phyloP scores from a whole-genome alignment of 1,284 basidiomycete species.

The Vanrija pseudolonga region DNA sequence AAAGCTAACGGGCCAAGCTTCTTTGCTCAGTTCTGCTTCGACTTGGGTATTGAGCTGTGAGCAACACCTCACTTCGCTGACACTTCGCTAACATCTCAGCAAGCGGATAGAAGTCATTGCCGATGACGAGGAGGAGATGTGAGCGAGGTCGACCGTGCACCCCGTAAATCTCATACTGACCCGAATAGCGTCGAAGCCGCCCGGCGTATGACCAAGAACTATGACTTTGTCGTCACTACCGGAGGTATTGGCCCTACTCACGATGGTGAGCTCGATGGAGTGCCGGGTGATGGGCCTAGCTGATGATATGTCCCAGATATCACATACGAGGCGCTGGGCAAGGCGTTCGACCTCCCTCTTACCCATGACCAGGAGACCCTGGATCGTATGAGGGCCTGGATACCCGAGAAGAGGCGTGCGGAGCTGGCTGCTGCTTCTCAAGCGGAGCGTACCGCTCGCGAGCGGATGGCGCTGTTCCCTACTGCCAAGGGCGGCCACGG shows the following conservation, averaged over 20 bases:
- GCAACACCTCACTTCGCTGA: conserved; percentile 29
- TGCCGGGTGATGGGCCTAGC: background rate
- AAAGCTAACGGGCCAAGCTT: conserved; percentile 52
- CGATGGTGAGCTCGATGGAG: conserved; percentile 56
- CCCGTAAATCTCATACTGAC: background rate
- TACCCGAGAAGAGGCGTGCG: conserved; percentile 54
- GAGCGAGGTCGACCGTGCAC: conserved; percentile 31
- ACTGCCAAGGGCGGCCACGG: conserved; percentile 35
- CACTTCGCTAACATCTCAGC: conserved; percentile 46
- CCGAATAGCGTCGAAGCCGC: conserved; percentile 73
- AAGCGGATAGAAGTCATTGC: conserved; percentile 88
- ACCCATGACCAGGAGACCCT: conserved; percentile 76
- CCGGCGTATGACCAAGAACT: conserved; percentile 69
- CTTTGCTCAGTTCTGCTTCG: conserved; percentile 82
- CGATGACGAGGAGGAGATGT: conserved; percentile 88
- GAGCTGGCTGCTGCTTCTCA: conserved; percentile 61
- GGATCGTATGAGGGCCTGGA: conserved; percentile 66
- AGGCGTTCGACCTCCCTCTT: conserved; percentile 74
- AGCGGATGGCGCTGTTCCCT: conserved; percentile 81
- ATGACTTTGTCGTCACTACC: conserved; percentile 82
- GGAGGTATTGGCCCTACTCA: conserved; percentile 80
- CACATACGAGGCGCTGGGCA: conserved; percentile 80
- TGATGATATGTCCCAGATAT: conserved; percentile 58
- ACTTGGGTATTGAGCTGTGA: conserved; percentile 78
- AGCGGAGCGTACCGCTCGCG: conserved; percentile 67